A percentile compares a stretch with the other conserved stretches of the same genome.
Conservation (phyloP, 192 early-diverging fungal species). For the Umbelopsis vinacea region DNA sequence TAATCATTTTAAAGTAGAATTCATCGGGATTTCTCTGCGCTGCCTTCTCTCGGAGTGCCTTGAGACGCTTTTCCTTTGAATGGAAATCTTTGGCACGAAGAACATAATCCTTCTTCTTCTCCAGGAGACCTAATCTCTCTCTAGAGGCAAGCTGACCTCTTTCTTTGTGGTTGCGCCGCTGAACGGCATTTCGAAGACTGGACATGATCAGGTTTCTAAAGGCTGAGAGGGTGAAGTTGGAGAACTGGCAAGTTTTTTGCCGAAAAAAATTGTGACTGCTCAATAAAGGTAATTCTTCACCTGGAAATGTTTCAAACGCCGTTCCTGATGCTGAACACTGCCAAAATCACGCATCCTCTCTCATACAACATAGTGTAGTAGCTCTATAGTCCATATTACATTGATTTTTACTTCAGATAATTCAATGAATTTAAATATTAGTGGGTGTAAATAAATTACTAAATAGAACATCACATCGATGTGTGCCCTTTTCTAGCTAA, state of each 20-base stretch:
- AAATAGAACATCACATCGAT: no score
- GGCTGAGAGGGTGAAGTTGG: not conserved
- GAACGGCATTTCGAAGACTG: constrained; percentile 81
- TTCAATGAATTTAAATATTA: no score
- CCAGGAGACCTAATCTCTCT: constrained; percentile 78
- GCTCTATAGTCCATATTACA: no score
- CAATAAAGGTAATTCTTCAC: not conserved
- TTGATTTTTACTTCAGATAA: no score
- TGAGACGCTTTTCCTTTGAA: constrained; percentile 83
- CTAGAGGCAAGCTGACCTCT: constrained; percentile 72
- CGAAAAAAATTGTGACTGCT: constrained; percentile 11
- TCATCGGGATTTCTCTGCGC: constrained; percentile 92
- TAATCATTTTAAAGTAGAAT: constrained; percentile 98
- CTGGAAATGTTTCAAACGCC: no score
- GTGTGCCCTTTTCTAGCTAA: no score
- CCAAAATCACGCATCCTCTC: no score
- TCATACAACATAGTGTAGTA: no score
- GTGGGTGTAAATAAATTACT: no score
- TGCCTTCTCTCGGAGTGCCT: constrained; percentile 87
- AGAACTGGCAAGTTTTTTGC: not conserved
- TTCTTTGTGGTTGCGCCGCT: constrained; percentile 89
- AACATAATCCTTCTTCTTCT: constrained; percentile 99
- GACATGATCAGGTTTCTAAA: constrained; percentile 46
- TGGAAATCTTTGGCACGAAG: constrained; percentile 92
- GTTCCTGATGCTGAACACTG: no score